Evolutionary conservation across 1,284 basidiomycete genomes (phyloP), one percentile per base, ranked within the genome.

Genomic region (Boletus sp.): DNA sequence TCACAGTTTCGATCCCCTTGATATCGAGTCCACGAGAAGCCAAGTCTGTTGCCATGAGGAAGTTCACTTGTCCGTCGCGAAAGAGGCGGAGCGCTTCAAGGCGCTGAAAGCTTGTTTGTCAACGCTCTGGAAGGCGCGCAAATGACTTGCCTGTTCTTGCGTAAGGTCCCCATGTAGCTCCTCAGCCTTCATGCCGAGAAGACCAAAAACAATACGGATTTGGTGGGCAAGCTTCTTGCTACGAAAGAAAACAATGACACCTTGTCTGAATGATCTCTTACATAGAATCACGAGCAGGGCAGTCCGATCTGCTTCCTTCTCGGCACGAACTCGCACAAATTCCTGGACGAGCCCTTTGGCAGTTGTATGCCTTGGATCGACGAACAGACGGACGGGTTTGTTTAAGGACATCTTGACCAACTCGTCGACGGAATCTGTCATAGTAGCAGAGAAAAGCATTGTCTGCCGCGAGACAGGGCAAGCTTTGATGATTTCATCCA

Each of bases 371-470:
- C 94, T 94, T 7, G 92, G 91, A 64, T 99, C 95, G 27, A 99
- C 94, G 66, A 98, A 98, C 23, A 99, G 77, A 34, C 94, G 81
- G 20, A 95, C 91, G 3, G 95, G 95, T 64, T 87, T 91, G 64
- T 91, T 85, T 41, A 99, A 74, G 14, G 90, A 92, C 76, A 98
- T 88, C 60, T 84, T 83, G 48, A 97, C 89, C 36, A 99, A 80
- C 63, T 94, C 88, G 61, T 97, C 93, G 8, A 99, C 89, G 1
- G 88, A 88, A 69, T 98, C 95, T 2, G 93, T 96, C 88, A 98
- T 97, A 1, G 95, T 99, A 1, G 95, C 95, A 0, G 93, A 96
- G 70, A 99, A 99, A 22, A 99, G 77, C 93, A 99, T 96, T 4
- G 95, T 97, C 68, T 98, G 95, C 33, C 95, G 82, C 25, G 88